A percentile compares a stretch with the other conserved stretches of the same genome.
Evolutionary conservation across 2,329 filamentous ascomycete species (phyloP).

Genomic region (Arthrobotrys iridis): DNA sequence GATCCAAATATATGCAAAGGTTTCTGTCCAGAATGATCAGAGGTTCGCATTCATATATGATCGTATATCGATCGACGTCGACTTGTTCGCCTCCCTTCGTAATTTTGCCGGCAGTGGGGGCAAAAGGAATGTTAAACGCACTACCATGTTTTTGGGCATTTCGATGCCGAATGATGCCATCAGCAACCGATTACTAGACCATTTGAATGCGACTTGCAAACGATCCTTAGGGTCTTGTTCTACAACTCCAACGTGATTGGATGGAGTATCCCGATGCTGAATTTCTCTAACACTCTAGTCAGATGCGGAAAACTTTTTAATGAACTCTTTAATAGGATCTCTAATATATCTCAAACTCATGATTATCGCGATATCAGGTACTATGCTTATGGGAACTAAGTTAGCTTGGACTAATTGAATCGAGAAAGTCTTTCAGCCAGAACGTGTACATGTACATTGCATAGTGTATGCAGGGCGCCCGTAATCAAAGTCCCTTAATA

Average conservation of each 20-base stretch:
- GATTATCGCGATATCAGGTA: slow-evolving; percentile 10
- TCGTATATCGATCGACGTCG: no score
- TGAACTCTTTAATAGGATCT: neutral
- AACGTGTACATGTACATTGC: slow-evolving; percentile 38
- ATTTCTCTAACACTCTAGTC: neutral
- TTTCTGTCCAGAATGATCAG: slow-evolving; percentile 4
- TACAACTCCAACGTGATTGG: slow-evolving; percentile 19
- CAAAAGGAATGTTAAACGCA: neutral
- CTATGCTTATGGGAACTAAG: slow-evolving; percentile 39
- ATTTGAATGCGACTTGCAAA: neutral
- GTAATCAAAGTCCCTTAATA: slow-evolving; percentile 36
- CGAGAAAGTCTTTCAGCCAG: slow-evolving; percentile 1
- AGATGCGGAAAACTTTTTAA: neutral
- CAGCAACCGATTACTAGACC: slow-evolving; percentile 11
- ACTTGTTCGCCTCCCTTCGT: slow-evolving; percentile 11
- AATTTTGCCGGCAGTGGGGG: slow-evolving; percentile 1
- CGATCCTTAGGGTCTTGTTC: slow-evolving; percentile 3
- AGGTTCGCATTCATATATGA: slow-evolving; percentile 5
- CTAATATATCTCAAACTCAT: neutral
- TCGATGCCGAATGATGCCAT: slow-evolving; percentile 39
- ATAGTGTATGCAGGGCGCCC: slow-evolving; percentile 19
- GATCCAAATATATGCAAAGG: slow-evolving; percentile 20
- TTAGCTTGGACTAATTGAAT: slow-evolving; percentile 17
- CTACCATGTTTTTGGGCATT: slow-evolving; percentile 17
- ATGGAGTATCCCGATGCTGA: slow-evolving; percentile 9